phyloP scores from a whole-genome alignment of 176 grass and related monocot species.

The Avena insularis region DNA sequence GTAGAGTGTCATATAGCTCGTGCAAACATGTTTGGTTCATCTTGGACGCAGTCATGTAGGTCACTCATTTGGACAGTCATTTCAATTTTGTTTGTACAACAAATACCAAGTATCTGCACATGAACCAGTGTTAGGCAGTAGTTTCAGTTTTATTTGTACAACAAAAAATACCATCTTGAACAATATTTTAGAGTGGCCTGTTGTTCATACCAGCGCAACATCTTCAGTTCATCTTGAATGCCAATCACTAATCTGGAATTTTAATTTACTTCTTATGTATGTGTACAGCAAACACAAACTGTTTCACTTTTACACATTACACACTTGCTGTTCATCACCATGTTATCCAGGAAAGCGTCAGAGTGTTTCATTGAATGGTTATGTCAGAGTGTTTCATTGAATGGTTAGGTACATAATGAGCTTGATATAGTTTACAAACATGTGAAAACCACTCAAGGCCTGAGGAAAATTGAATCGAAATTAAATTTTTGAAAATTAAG shows the following conservation, averaged over 20 bases:
- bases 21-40: slow-evolving; percentile 1
- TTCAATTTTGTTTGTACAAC: neutral
- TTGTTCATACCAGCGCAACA: slow-evolving; percentile 2
- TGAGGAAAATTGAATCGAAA: slow-evolving; percentile 5
- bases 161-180: neutral
- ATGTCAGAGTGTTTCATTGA: neutral
- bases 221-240: slow-evolving; percentile 17
- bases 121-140: neutral
- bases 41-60: neutral
- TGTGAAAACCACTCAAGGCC: neutral
- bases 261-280: slow-evolving; percentile 16
- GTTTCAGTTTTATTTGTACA: neutral
- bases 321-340: neutral
- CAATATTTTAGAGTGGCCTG: neutral
- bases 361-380: neutral
- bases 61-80: neutral
- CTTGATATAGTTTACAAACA: slow-evolving; percentile 1
- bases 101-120: neutral
- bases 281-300: neutral
- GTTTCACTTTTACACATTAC: neutral
- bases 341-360: neutral
- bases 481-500: neutral
- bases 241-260: slow-evolving; percentile 10
- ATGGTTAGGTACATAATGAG: neutral
- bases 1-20: neutral